Percentiles rank a stretch among this genome's conserved stretches.
phyloP scores from a whole-genome alignment of 257 asterid genomes.

The Solanum pinnatisectum region DNA sequence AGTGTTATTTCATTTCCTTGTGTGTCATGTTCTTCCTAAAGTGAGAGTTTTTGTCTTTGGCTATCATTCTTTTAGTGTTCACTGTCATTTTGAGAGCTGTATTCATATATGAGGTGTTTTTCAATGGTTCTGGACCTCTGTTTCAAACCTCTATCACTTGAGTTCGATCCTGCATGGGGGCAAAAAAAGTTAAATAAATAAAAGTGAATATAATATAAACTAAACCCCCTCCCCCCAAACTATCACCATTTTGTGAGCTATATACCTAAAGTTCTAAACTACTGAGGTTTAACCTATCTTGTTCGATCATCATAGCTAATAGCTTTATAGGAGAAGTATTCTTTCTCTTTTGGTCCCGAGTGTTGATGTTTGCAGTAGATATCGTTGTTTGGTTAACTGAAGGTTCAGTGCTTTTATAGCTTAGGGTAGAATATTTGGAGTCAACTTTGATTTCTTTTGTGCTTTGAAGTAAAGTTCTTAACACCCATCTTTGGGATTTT shows the following conservation, averaged over 20 bases:
- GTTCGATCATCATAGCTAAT: neutral
- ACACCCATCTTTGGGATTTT: neutral
- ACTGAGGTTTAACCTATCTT: neutral
- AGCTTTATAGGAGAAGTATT: neutral
- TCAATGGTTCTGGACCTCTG: neutral
- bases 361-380: neutral
- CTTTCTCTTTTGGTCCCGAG: neutral
- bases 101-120: neutral
- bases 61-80: neutral
- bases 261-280: neutral
- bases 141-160: neutral
- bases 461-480: neutral
- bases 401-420: neutral
- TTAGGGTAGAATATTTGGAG: neutral
- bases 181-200: no score
- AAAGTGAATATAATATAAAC: neutral
- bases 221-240: neutral
- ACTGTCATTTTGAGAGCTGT: neutral
- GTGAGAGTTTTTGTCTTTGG: neutral
- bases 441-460: neutral
- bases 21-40: neutral
- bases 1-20: neutral
- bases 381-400: neutral
- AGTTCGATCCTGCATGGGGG: neutral
- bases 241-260: neutral